A percentile compares a stretch with the other conserved stretches of the same genome.
These are phyloP conservation scores for Albugo laibachii DNA, from an alignment of 352 stramenopile species.

Conservation along the genomic window DNA sequence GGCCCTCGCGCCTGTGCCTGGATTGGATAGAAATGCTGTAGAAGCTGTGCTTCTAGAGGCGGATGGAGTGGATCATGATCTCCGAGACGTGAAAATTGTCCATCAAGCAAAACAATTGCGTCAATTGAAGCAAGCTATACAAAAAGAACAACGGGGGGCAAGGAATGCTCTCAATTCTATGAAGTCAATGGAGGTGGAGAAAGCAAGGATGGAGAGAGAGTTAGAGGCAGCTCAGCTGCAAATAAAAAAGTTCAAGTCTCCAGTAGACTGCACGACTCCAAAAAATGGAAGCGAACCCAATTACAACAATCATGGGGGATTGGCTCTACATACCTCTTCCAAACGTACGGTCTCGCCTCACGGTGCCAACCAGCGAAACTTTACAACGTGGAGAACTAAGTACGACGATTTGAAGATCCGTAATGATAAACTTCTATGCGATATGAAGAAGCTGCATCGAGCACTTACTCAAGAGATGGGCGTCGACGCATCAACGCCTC, in stretches of 20 bases:
- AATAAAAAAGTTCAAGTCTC: conserved; percentile 35
- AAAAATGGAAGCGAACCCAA: background rate
- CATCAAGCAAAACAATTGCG: conserved; percentile 52
- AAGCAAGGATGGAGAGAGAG: background rate
- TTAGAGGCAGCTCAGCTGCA: conserved; percentile 13
- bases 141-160: conserved; percentile 35
- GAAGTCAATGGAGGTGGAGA: conserved; percentile 15
- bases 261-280: conserved; percentile 6
- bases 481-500: conserved; percentile 14
- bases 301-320: background rate
- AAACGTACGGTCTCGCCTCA: conserved; percentile 1
- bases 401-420: conserved; percentile 45
- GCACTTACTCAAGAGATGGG: conserved; percentile 42
- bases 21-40: conserved; percentile 23
- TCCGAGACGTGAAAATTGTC: conserved; percentile 59
- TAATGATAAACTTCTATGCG: conserved; percentile 22
- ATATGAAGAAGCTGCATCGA: conserved; percentile 56
- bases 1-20: conserved; percentile 35
- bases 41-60: conserved; percentile 35
- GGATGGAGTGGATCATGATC: conserved; percentile 16
- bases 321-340: background rate
- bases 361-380: conserved; percentile 3
- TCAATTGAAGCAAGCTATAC: conserved; percentile 26
- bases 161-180: conserved; percentile 17
- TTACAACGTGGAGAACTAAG: conserved; percentile 16